These are phyloP conservation scores for Magnolia kwangsiensis DNA, from an alignment of 164 flowering plant genomes.

Conservation along the genomic window DNA sequence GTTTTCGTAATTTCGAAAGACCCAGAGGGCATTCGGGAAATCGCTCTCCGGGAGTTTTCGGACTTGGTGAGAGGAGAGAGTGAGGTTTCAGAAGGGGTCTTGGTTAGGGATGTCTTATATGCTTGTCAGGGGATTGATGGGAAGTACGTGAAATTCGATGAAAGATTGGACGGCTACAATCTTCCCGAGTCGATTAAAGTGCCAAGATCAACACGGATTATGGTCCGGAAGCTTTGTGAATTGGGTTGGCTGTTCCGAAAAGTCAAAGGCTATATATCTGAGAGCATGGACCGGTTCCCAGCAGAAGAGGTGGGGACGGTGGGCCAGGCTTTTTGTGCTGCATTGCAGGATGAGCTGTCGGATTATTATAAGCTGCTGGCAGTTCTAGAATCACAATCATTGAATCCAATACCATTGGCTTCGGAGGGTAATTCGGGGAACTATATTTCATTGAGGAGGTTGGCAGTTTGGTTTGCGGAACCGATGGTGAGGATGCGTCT, in stretches of 20 bases:
- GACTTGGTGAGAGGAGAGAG: slow-evolving; percentile 70
- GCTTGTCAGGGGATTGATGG: slow-evolving; percentile 98
- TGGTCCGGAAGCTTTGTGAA: slow-evolving; percentile 80
- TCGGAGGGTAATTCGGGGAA: slow-evolving; percentile 56
- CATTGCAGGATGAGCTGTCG: slow-evolving; percentile 88
- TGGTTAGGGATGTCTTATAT: slow-evolving; percentile 92
- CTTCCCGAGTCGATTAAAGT: slow-evolving; percentile 54
- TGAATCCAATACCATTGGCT: slow-evolving; percentile 84
- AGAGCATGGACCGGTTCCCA: slow-evolving; percentile 75
- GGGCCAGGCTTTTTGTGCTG: slow-evolving; percentile 98
- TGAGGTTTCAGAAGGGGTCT: slow-evolving; percentile 74
- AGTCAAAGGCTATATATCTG: slow-evolving; percentile 76
- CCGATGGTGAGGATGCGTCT: slow-evolving; percentile 94
- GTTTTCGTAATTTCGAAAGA: slow-evolving; percentile 68
- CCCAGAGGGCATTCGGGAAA: slow-evolving; percentile 70
- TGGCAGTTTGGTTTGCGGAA: slow-evolving; percentile 94
- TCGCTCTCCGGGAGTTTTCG: slow-evolving; percentile 71
- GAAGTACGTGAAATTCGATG: slow-evolving; percentile 63
- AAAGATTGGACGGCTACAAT: slow-evolving; percentile 53
- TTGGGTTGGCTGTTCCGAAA: slow-evolving; percentile 88
- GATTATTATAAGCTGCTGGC: slow-evolving; percentile 91
- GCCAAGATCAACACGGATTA: slow-evolving; percentile 55
- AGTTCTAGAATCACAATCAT: slow-evolving; percentile 82
- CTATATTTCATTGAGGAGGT: slow-evolving; percentile 83
- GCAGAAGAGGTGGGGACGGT: slow-evolving; percentile 93